These are phyloP conservation scores for Pseudotsuga menziesii DNA, from an alignment of 75 land plant genomes.

Conservation along the genomic window DNA sequence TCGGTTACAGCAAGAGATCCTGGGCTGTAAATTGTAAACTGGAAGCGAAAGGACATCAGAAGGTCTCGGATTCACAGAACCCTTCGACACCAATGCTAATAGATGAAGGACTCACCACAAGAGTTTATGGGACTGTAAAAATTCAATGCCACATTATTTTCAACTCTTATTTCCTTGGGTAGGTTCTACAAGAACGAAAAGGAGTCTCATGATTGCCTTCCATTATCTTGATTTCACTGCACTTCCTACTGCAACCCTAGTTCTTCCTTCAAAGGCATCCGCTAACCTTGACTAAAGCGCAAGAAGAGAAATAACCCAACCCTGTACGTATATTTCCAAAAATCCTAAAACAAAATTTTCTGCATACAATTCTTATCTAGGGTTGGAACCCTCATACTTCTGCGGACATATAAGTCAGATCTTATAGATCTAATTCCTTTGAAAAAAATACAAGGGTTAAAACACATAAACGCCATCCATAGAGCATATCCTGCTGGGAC, in stretches of 20 bases:
- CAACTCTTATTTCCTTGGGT: conserved; percentile 52
- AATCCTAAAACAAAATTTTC: too few relatives aligned
- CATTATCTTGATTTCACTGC: conserved; percentile 40
- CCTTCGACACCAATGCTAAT: conserved; percentile 77
- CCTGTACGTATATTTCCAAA: too few relatives aligned
- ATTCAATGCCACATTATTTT: conserved; percentile 47
- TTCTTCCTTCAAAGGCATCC: conserved; percentile 64
- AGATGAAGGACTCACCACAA: conserved; percentile 38
- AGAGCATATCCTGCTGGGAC: too few relatives aligned
- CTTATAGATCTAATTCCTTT: too few relatives aligned
- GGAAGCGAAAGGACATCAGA: neutral
- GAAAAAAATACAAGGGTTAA: too few relatives aligned
- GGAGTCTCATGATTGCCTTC: conserved; percentile 47
- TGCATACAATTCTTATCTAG: too few relatives aligned
- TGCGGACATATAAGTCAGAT: too few relatives aligned
- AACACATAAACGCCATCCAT: too few relatives aligned
- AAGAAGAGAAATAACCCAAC: too few relatives aligned
- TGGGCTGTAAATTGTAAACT: too few relatives aligned
- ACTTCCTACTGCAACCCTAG: conserved; percentile 58
- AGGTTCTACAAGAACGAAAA: conserved; percentile 44
- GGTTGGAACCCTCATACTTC: too few relatives aligned
- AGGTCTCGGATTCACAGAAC: conserved; percentile 20
- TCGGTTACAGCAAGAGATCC: conserved; percentile 28
- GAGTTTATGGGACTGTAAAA: conserved; percentile 61
- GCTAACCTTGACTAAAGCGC: too few relatives aligned